Evolutionary conservation across 441 rosid species (phyloP).

Genomic region (Sinapis alba): DNA sequence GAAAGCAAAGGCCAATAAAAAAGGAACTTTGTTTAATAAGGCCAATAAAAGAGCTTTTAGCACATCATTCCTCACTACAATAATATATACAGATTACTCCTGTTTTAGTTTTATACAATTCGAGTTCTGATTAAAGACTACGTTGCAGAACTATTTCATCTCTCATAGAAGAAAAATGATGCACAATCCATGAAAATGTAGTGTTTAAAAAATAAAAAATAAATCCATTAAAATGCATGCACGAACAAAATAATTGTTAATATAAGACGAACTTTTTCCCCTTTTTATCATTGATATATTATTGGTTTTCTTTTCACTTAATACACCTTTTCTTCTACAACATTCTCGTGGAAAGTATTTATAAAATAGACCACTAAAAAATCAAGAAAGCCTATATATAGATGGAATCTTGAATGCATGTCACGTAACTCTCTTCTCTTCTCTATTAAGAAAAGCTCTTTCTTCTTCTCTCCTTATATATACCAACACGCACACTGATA

Average conservation of each 20-base stretch:
- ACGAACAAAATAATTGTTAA: no score
- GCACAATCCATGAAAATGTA: neutral
- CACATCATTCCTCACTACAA: neutral
- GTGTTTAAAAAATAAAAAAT: neutral
- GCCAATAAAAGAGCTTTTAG: constrained; percentile 10
- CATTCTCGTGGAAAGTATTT: constrained; percentile 7
- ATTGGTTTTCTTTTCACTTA: neutral
- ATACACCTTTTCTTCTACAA: constrained; percentile 11
- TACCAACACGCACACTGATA: neutral
- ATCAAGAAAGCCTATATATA: constrained; percentile 15
- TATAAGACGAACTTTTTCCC: neutral
- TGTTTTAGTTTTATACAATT: neutral
- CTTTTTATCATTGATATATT: neutral
- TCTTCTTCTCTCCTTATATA: constrained; percentile 35
- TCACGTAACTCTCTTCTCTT: constrained; percentile 37
- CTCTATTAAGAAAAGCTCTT: constrained; percentile 32
- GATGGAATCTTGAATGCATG: constrained; percentile 29
- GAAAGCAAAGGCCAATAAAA: constrained; percentile 37
- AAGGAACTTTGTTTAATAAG: constrained; percentile 4
- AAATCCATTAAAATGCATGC: no score
- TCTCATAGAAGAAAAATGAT: neutral
- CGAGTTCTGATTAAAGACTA: neutral
- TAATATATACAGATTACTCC: neutral
- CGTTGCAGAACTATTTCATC: constrained; percentile 3
- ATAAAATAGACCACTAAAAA: neutral